Base-by-base conservation (phyloP, 176 grass and related monocot species). In the Leersia perrieri region DNA sequence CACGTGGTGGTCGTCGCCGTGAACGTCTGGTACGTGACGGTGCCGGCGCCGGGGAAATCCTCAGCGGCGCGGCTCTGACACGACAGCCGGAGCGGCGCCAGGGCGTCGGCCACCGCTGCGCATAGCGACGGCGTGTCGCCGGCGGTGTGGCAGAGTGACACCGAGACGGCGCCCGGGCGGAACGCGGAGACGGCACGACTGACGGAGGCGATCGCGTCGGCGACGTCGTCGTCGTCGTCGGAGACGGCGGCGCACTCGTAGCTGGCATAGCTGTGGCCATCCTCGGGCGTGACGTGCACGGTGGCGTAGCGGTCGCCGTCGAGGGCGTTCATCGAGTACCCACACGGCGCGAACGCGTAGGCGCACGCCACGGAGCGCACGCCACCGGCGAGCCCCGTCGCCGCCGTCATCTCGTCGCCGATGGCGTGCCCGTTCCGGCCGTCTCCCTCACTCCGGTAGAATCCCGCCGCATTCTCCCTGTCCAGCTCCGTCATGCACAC, bases 241-340 rank as follows among this genome's bases (percentile, higher is more conserved):
- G 14, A 0, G 7, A 20, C 6, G 39, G 39, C 6, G 45, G 5
- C 49, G 40, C 71, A 80, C 77, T 84, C 87, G 76, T 70, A 89
- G 86, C 80, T 88, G 80, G 80, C 86, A 68, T 88, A 88, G 77
- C 87, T 81, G 77, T 89, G 77, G 40, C 82, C 77, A 13, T 81
- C 87, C 77, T 89, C 87, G 6, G 87, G 87, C 7, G 87, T 89
- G 70, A 89, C 87, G 64, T 89, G 87, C n/a, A 85, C 68, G 29
- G 87, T 89, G 58, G 82, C 83, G 77, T 89, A 89, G 64, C 77
- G 71, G 26, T 33, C 77, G 9, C 71, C 25, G 55, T 90, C 84
- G 29, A 87, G 80, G 26, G 23, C 69, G 27, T 90, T 90, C 84
- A 90, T 83, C 10, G 84, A 90, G 80, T 90, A 90, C 11, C 88